Evolutionary conservation across 495 filamentous ascomycete genomes (phyloP), one percentile per base, ranked within the genome.

Genomic region (Aspergillus sparsus): DNA sequence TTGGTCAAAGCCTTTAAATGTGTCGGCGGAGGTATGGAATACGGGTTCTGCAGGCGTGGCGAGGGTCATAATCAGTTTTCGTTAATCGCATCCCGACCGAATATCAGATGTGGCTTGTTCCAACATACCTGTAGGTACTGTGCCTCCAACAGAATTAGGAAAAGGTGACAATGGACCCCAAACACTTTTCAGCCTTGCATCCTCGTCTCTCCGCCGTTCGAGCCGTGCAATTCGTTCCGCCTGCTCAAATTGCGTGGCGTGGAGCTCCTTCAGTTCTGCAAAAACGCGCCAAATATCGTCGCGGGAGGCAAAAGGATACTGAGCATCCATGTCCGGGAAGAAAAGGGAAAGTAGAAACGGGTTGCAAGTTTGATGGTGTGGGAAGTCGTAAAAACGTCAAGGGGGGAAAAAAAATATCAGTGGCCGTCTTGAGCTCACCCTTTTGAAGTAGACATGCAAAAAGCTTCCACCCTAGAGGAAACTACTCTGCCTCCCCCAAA

Each of bases 251-350:
- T 96, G 91, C 50, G 88, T 79, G 60, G 85, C 78, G 62, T 93
- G 89, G 42, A 96, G 78, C 67, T 90, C 87, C 74, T 87, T 91
- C 77, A 97, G 80, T 65, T 96, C 91, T 77, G 90, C 89, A 69
- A 93, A 88, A 59, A 96, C 81, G 76, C 87, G 87, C 83, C 90
- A 93, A 58, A 93, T 79, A 73, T 96, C 92, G 79, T 90, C 88
- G 66, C 82, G 83, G 58, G 86, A 85, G 49, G 82, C 83, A 71
- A 86, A 83, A 33, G 78, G 74, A 64, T 75, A 84, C 73, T 88
- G 86, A 36, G 85, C 80, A 78, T 89, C 86, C 86, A 89, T 89
- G 21, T 63, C 74, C 66, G 42, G 56, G 32, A 44, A 49, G 50
- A 54, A 60, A 51, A 41, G 33, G 12, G 39, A 21, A 11, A 52